phyloP scores from a whole-genome alignment of 1,139 yeast species.

The Geotrichum carabidarum region DNA sequence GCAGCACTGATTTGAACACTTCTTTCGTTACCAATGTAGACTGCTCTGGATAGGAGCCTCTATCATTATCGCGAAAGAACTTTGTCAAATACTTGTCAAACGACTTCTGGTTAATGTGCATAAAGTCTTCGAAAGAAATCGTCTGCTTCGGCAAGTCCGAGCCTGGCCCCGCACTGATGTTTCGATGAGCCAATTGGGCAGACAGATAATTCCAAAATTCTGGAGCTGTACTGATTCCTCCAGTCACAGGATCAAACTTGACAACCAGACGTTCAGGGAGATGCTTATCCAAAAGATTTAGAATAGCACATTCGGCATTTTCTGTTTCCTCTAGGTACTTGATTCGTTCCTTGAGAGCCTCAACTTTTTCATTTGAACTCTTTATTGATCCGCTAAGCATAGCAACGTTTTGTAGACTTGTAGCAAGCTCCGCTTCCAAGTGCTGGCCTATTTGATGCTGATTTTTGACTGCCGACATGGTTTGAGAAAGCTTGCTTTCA shows the following conservation, averaged over 20 bases:
- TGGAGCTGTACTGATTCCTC: constrained; percentile 15
- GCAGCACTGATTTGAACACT: constrained; percentile 10
- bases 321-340: constrained; percentile 11
- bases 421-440: constrained; percentile 8
- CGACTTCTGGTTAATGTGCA: constrained; percentile 11
- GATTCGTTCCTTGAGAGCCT: constrained; percentile 13
- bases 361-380: constrained; percentile 9
- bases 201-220: constrained; percentile 19
- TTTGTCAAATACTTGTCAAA: constrained; percentile 10
- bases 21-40: constrained; percentile 16
- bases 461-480: constrained; percentile 2
- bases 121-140: constrained; percentile 15
- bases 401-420: neutral
- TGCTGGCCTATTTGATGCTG: constrained; percentile 7
- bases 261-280: constrained; percentile 16
- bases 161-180: neutral
- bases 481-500: constrained; percentile 5
- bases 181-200: constrained; percentile 9
- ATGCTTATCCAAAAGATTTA: constrained; percentile 13
- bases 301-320: constrained; percentile 7
- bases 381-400: constrained; percentile 2
- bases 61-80: neutral
- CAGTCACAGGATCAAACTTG: constrained; percentile 9
- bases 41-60: constrained; percentile 1
- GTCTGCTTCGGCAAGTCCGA: neutral